Evolutionary conservation across 1,284 basidiomycete species (phyloP).

Genomic region (Gastroboletus turbinatus): DNA sequence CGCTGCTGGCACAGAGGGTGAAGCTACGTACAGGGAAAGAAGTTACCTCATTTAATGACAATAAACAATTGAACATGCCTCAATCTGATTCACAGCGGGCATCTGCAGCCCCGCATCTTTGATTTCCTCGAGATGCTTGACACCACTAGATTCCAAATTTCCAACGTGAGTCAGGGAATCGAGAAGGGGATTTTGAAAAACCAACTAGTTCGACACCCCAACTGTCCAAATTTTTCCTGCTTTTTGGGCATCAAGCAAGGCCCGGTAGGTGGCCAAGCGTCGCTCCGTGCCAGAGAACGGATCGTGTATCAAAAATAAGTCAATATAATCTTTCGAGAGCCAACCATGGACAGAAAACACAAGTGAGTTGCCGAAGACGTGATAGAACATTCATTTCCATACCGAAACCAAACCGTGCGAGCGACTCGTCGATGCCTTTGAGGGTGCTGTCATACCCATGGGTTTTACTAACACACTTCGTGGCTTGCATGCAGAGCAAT

Average conservation of each 20-base stretch:
- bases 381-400: constrained; percentile 2
- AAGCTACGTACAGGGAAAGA: constrained; percentile 43
- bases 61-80: constrained; percentile 44
- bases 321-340: constrained; percentile 57
- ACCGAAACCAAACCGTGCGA: constrained; percentile 56
- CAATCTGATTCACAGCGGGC: constrained; percentile 85
- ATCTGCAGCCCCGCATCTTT: constrained; percentile 54
- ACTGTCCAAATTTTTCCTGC: constrained; percentile 69
- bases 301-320: constrained; percentile 79
- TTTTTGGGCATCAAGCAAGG: constrained; percentile 55
- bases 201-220: constrained; percentile 79
- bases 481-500: constrained; percentile 42
- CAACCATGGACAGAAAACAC: not conserved
- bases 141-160: constrained; percentile 52
- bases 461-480: constrained; percentile 56
- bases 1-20: constrained; percentile 85
- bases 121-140: constrained; percentile 81
- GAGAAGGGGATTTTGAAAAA: not conserved
- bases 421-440: constrained; percentile 56
- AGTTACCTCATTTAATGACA: constrained; percentile 3
- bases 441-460: constrained; percentile 62
- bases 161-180: not conserved
- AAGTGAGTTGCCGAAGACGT: constrained; percentile 9
- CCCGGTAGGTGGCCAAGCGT: constrained; percentile 64
- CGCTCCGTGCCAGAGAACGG: constrained; percentile 57